phyloP scores from a whole-genome alignment of 371 early-diverging fungal genomes.

The Catenaria anguillulae region DNA sequence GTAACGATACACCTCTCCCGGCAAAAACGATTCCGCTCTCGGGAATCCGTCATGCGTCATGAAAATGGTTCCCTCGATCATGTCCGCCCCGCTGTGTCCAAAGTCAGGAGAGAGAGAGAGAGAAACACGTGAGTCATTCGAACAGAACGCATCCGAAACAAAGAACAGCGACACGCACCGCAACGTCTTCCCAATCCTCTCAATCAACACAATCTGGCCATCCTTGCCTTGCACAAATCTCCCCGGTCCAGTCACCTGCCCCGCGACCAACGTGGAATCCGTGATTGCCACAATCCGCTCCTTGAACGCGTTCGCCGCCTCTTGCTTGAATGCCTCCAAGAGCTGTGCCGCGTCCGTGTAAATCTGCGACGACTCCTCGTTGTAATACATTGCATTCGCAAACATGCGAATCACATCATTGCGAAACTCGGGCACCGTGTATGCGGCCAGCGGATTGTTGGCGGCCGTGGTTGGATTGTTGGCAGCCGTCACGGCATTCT shows the following conservation, averaged over 20 bases:
- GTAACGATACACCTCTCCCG: background rate
- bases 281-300: background rate
- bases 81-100: background rate
- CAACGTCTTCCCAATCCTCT: background rate
- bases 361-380: constrained; percentile 53
- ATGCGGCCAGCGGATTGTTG: constrained; percentile 37
- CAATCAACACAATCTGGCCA: constrained; percentile 3
- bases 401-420: constrained; percentile 48
- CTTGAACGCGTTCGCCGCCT: background rate
- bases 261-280: background rate
- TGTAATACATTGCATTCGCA: constrained; percentile 59
- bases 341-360: constrained; percentile 37
- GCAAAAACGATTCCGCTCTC: background rate
- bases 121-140: background rate
- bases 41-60: background rate
- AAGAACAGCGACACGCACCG: background rate
- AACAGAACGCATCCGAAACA: background rate
- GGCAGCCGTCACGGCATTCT: no score
- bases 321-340: background rate
- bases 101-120: no score
- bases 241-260: background rate
- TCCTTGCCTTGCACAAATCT: background rate
- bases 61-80: background rate
- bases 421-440: constrained; percentile 45
- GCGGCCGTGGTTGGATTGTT: constrained; percentile 37